Conservation (phyloP, 2,329 filamentous ascomycete genomes). For the Pseudogymnoascus verrucosus region DNA sequence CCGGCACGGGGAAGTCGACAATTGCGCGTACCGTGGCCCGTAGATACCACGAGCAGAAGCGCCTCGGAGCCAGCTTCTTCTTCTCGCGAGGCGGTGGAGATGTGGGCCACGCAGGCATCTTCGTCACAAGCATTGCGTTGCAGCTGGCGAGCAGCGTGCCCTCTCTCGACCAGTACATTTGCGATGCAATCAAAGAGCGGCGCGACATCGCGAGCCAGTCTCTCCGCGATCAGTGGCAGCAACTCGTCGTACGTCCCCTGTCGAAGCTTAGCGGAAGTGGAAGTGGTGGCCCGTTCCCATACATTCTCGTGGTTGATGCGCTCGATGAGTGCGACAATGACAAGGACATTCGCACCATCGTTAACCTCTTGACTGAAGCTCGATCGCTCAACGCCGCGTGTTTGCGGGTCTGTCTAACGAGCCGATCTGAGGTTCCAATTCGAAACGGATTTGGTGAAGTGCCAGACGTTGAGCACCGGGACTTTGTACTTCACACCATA, state of each 20-base stretch:
- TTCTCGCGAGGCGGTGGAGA: slow-evolving; percentile 18
- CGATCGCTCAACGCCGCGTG: too few species aligned
- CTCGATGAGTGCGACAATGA: slow-evolving; percentile 26
- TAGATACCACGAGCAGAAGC: slow-evolving; percentile 13
- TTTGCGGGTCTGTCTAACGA: too few species aligned
- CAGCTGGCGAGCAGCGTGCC: slow-evolving; percentile 20
- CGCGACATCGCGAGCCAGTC: slow-evolving; percentile 11
- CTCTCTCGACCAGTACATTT: slow-evolving; percentile 12
- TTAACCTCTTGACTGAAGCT: too few species aligned
- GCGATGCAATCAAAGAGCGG: slow-evolving; percentile 12
- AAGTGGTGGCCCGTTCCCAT: too few species aligned
- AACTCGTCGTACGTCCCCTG: slow-evolving; percentile 32
- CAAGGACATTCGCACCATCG: slow-evolving; percentile 15
- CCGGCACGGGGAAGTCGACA: slow-evolving; percentile 31
- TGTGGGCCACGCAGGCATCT: slow-evolving; percentile 23
- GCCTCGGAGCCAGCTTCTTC: slow-evolving; percentile 28
- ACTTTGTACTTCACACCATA: too few species aligned
- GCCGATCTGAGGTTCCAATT: slow-evolving; percentile 22
- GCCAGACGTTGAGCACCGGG: too few species aligned
- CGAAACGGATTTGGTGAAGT: too few species aligned
- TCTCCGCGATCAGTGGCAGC: slow-evolving; percentile 36
- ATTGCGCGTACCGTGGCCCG: slow-evolving; percentile 29
- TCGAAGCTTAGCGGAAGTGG: too few species aligned
- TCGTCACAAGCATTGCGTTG: slow-evolving; percentile 28
- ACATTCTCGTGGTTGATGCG: slow-evolving; percentile 26